Percentiles rank a stretch among this genome's conserved stretches.
Conservation (phyloP, 768 basidiomycete species). For the Pisolithus sp. region DNA sequence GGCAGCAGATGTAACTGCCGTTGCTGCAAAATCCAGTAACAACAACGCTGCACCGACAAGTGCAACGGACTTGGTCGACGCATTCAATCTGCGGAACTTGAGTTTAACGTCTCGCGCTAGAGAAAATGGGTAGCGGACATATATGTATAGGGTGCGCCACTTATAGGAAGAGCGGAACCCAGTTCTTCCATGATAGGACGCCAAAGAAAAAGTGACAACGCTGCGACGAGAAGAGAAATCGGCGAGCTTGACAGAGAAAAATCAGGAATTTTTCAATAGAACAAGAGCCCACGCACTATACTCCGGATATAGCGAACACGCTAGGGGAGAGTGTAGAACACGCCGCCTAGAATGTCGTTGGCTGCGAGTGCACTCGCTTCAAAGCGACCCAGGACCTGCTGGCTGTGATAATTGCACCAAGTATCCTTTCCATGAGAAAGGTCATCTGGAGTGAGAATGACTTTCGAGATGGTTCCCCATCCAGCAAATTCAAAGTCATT, state of each 20-base stretch:
- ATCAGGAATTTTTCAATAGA: neutral
- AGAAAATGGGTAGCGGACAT: constrained; percentile 34
- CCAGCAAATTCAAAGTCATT: constrained; percentile 69
- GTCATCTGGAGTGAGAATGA: constrained; percentile 43
- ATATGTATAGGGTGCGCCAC: constrained; percentile 68
- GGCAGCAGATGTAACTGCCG: constrained; percentile 65
- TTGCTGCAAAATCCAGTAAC: constrained; percentile 66
- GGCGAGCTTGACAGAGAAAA: constrained; percentile 45
- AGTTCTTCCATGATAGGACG: constrained; percentile 71
- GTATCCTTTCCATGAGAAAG: constrained; percentile 26
- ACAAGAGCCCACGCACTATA: constrained; percentile 44
- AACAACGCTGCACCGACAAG: constrained; percentile 60
- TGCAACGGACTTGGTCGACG: constrained; percentile 56
- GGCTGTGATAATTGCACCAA: constrained; percentile 25
- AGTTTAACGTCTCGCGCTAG: neutral
- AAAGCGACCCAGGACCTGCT: constrained; percentile 51
- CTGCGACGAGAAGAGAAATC: constrained; percentile 58
- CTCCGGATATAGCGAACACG: constrained; percentile 50
- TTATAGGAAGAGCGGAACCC: constrained; percentile 60
- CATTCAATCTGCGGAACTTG: constrained; percentile 44
- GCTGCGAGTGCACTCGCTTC: constrained; percentile 62
- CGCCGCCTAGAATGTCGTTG: constrained; percentile 60
- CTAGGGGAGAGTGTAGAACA: constrained; percentile 67
- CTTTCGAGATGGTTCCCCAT: constrained; percentile 50
- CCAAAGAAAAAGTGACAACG: constrained; percentile 60